phyloP scores from a whole-genome alignment of 2,329 filamentous ascomycete genomes.

The Phoma herbarum region DNA sequence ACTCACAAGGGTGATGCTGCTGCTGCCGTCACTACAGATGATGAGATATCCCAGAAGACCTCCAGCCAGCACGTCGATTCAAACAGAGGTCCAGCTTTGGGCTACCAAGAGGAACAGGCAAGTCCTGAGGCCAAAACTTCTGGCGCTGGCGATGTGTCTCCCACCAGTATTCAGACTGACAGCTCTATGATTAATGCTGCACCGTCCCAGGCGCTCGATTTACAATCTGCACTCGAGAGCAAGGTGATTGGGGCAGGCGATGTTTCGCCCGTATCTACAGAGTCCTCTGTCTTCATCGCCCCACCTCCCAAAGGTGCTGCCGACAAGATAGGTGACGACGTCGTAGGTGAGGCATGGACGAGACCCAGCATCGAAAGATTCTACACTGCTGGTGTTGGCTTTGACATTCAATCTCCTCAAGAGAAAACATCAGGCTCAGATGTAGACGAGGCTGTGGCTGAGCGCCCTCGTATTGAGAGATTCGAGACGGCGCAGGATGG shows the following conservation, averaged over 20 bases:
- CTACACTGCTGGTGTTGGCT: conserved; percentile 7
- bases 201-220: conserved; percentile 15
- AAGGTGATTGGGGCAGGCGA: conserved; percentile 36
- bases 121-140: conserved; percentile 32
- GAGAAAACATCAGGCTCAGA: not conserved
- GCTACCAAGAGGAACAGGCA: no score
- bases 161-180: conserved; percentile 12
- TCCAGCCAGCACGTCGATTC: no score
- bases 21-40: not conserved
- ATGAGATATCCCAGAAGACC: not conserved
- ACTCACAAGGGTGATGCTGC: not conserved
- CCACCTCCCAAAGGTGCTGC: not conserved
- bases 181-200: not conserved
- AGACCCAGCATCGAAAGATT: conserved; percentile 4
- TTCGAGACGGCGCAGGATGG: conserved; percentile 18
- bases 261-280: conserved; percentile 37
- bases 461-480: conserved; percentile 25
- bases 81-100: no score
- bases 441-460: conserved; percentile 19
- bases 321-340: not conserved
- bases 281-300: conserved; percentile 8
- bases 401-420: conserved; percentile 1
- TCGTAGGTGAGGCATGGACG: not conserved
- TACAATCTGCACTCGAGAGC: conserved; percentile 31
- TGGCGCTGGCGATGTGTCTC: conserved; percentile 37